Conservation (phyloP, 1,284 basidiomycete species). For the Cryptococcus maquisensis region DNA sequence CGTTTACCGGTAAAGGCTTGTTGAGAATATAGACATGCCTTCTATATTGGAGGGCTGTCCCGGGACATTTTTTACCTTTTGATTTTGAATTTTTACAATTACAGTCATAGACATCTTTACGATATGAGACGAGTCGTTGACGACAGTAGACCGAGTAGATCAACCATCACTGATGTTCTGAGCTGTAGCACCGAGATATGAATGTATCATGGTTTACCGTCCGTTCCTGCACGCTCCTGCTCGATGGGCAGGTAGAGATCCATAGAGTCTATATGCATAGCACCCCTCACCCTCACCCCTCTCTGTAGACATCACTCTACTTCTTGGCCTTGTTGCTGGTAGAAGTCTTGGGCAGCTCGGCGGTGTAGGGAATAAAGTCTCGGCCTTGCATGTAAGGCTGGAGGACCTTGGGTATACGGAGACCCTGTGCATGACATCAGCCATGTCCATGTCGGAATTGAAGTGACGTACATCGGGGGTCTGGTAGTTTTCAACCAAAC, state of each 20-base stretch:
- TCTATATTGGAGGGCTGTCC: background rate
- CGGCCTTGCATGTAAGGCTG: slow-evolving; percentile 95
- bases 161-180: no score
- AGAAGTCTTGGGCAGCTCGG: slow-evolving; percentile 41
- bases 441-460: background rate
- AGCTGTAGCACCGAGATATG: no score
- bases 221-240: no score
- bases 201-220: no score
- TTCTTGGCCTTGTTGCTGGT: slow-evolving; percentile 39
- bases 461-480: slow-evolving; percentile 69
- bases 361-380: slow-evolving; percentile 77
- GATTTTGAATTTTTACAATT: no score
- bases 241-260: no score
- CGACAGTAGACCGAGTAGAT: no score
- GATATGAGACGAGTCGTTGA: no score
- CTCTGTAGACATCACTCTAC: background rate
- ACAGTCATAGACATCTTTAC: no score
- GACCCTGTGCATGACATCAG: slow-evolving; percentile 56
- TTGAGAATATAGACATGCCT: slow-evolving; percentile 19
- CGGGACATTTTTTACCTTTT: no score
- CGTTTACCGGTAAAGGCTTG: slow-evolving; percentile 31
- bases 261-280: no score
- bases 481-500: slow-evolving; percentile 98
- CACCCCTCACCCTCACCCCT: background rate
- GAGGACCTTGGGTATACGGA: slow-evolving; percentile 81